Conservation (phyloP, 305 asterid genomes). For the Rubia tinctorum region DNA sequence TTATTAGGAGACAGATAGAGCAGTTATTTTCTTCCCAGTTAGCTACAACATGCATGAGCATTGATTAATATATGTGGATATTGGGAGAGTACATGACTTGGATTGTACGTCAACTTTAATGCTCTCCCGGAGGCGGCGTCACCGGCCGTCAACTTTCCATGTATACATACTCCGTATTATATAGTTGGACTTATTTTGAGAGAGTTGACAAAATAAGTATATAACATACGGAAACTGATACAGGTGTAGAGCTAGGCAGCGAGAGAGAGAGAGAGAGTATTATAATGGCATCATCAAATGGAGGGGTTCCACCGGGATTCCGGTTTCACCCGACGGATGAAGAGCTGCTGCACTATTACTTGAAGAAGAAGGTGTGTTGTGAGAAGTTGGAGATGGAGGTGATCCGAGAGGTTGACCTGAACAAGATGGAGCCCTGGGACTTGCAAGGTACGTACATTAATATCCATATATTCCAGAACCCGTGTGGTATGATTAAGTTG, state of each 20-base stretch:
- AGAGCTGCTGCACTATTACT: slow-evolving; percentile 77
- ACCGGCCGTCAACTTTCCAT: slow-evolving; percentile 65
- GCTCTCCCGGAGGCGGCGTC: slow-evolving; percentile 73
- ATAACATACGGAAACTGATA: too few relatives aligned
- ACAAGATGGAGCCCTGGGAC: slow-evolving; percentile 86
- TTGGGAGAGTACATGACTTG: slow-evolving; percentile 19
- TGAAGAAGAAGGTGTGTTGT: slow-evolving; percentile 68
- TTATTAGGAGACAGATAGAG: neutral
- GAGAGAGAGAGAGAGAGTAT: too few relatives aligned
- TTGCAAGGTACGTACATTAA: too few relatives aligned
- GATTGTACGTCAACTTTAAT: slow-evolving; percentile 54
- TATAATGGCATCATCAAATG: slow-evolving; percentile 56
- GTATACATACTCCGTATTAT: too few relatives aligned
- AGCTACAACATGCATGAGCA: neutral
- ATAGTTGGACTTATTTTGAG: slow-evolving; percentile 2
- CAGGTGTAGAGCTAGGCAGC: too few relatives aligned
- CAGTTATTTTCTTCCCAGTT: neutral
- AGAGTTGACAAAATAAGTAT: slow-evolving; percentile 34
- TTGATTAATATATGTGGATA: neutral
- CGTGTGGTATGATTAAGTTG: too few relatives aligned
- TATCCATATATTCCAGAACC: too few relatives aligned
- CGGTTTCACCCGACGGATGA: slow-evolving; percentile 90
- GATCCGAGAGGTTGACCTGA: slow-evolving; percentile 68
- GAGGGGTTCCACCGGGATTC: slow-evolving; percentile 88
- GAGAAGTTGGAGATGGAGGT: slow-evolving; percentile 92